Conservation (phyloP, 345 rosid genomes). For the Punica granatum region DNA sequence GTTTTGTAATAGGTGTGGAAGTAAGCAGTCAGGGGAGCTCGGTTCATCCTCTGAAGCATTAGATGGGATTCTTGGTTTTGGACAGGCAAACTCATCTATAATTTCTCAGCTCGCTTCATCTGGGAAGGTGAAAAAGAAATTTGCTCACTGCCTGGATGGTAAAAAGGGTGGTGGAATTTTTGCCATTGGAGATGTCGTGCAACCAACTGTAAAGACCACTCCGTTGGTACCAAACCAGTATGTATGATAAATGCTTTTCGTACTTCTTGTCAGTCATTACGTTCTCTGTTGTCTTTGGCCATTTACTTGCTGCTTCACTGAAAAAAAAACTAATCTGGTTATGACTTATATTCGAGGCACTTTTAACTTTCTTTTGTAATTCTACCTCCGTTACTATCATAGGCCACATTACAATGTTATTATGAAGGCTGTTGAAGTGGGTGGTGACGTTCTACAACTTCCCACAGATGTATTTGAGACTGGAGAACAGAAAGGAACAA, state of each 20-base stretch:
- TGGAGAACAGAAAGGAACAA: conserved; percentile 24
- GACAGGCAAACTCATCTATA: conserved; percentile 40
- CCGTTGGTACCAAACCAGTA: conserved; percentile 38
- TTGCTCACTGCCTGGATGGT: conserved; percentile 44
- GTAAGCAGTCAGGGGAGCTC: conserved; percentile 36
- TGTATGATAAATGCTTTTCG: conserved; percentile 8
- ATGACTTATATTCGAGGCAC: background rate
- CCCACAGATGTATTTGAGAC: conserved; percentile 24
- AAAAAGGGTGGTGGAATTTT: conserved; percentile 41
- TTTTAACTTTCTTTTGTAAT: conserved; percentile 10
- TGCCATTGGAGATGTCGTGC: conserved; percentile 37
- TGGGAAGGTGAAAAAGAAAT: conserved; percentile 32
- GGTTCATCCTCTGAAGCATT: conserved; percentile 34
- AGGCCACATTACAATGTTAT: conserved; percentile 43
- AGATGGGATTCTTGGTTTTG: conserved; percentile 47
- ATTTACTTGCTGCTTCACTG: background rate
- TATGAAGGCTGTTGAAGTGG: conserved; percentile 42
- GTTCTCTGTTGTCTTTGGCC: background rate
- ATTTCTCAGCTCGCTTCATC: conserved; percentile 42
- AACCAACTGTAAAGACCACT: conserved; percentile 37
- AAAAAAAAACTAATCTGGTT: background rate
- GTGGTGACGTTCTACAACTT: conserved; percentile 24
- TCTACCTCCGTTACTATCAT: conserved; percentile 11
- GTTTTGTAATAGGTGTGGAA: conserved; percentile 29
- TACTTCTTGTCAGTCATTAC: background rate